Evolutionary conservation across 768 basidiomycete genomes (phyloP).

Genomic region (Tubosaeta sp.): DNA sequence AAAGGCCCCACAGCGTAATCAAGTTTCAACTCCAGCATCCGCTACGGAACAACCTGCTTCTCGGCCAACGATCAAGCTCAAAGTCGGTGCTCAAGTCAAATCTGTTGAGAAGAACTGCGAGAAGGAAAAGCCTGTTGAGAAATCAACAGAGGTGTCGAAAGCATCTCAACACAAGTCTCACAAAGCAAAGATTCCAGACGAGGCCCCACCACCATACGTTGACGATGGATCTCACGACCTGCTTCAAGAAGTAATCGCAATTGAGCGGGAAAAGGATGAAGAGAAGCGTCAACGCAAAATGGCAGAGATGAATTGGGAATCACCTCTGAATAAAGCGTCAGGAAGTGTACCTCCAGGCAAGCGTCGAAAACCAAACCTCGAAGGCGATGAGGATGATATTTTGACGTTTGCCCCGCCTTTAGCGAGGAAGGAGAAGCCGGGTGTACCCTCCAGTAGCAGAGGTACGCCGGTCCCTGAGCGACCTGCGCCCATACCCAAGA

Average conservation of each 20-base stretch:
- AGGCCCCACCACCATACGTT: slow-evolving; percentile 61
- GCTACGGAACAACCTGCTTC: slow-evolving; percentile 34
- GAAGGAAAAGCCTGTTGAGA: slow-evolving; percentile 24
- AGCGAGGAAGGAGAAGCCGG: slow-evolving; percentile 47
- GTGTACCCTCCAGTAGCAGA: slow-evolving; percentile 35
- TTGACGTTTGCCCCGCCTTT: slow-evolving; percentile 55
- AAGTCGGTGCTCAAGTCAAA: slow-evolving; percentile 44
- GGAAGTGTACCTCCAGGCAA: slow-evolving; percentile 43
- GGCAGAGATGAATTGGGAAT: slow-evolving; percentile 38
- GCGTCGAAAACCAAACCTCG: slow-evolving; percentile 49
- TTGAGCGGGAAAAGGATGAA: slow-evolving; percentile 64
- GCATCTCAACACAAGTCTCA: slow-evolving; percentile 36
- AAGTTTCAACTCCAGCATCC: slow-evolving; percentile 5
- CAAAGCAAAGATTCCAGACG: slow-evolving; percentile 42
- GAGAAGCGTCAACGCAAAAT: slow-evolving; percentile 44
- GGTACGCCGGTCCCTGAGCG: slow-evolving; percentile 38
- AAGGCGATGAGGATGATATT: slow-evolving; percentile 57
- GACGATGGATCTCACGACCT: slow-evolving; percentile 83
- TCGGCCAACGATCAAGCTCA: slow-evolving; percentile 65
- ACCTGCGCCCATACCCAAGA: slow-evolving; percentile 25
- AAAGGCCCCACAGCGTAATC: slow-evolving; percentile 14
- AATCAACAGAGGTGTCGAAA: slow-evolving; percentile 32
- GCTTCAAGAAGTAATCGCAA: slow-evolving; percentile 76
- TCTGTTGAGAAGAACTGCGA: slow-evolving; percentile 28
- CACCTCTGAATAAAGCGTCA: slow-evolving; percentile 34